A percentile compares a stretch with the other conserved stretches of the same genome.
These are phyloP conservation scores for Coemansia sp. DNA, from an alignment of 192 early-diverging fungal genomes.

Conservation along the genomic window DNA sequence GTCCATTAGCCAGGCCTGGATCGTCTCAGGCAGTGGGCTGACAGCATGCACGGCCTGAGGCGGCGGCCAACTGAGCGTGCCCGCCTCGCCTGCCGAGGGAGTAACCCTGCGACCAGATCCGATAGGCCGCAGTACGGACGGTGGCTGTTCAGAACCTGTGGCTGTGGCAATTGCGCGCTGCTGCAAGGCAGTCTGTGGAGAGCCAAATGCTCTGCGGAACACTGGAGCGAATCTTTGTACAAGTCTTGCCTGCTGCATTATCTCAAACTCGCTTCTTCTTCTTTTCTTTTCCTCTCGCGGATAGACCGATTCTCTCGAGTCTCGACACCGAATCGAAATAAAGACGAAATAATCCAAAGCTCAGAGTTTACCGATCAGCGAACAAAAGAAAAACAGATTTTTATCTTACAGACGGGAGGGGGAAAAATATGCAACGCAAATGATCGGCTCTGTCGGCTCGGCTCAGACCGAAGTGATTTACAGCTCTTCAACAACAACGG, in stretches of 20 bases:
- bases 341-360: too few species aligned
- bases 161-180: neutral
- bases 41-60: constrained; percentile 30
- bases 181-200: constrained; percentile 1
- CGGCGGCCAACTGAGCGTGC: constrained; percentile 41
- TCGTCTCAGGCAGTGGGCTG: constrained; percentile 44
- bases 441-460: neutral
- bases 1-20: constrained; percentile 76
- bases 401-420: neutral
- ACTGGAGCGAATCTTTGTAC: constrained; percentile 9
- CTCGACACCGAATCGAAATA: too few species aligned
- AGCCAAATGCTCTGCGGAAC: constrained; percentile 6
- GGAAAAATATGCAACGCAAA: neutral
- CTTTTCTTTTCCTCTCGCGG: neutral
- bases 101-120: constrained; percentile 34
- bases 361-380: too few species aligned
- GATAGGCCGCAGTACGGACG: constrained; percentile 45
- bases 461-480: neutral
- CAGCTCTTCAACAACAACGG: constrained; percentile 13
- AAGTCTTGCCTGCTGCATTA: constrained; percentile 13
- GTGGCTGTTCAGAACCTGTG: neutral
- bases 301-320: neutral
- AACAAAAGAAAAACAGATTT: neutral
- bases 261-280: neutral
- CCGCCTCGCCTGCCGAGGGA: constrained; percentile 35